phyloP scores from a whole-genome alignment of 768 basidiomycete genomes.

The Lactifluus pinguis region DNA sequence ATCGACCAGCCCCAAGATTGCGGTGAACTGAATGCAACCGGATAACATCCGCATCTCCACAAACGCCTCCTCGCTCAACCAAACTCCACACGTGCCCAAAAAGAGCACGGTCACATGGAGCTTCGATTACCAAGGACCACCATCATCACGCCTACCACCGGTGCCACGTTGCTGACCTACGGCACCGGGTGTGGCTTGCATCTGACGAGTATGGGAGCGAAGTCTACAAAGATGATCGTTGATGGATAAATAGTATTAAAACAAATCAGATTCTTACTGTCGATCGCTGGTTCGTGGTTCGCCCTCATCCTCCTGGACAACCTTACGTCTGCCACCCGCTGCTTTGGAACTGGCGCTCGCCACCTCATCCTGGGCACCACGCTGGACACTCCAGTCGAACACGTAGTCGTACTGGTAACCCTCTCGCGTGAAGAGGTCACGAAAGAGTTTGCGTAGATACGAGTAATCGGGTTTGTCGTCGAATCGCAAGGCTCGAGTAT shows the following conservation, averaged over 20 bases:
- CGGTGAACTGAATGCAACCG: constrained; percentile 27
- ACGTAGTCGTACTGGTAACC: constrained; percentile 99
- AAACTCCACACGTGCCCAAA: constrained; percentile 35
- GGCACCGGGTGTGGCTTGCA: constrained; percentile 45
- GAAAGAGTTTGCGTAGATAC: constrained; percentile 98
- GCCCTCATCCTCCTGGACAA: constrained; percentile 70
- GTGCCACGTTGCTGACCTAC: constrained; percentile 36
- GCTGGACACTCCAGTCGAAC: constrained; percentile 96
- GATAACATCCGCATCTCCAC: constrained; percentile 27
- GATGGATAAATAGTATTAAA: constrained; percentile 12
- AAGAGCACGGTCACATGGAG: constrained; percentile 19
- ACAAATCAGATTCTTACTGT: constrained; percentile 49
- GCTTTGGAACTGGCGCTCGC: constrained; percentile 55
- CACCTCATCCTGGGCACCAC: constrained; percentile 57
- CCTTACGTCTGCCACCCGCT: constrained; percentile 59
- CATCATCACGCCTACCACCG: constrained; percentile 35
- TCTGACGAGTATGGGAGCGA: constrained; percentile 80
- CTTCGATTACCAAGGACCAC: constrained; percentile 39
- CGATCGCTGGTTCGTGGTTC: constrained; percentile 75
- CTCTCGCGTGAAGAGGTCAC: constrained; percentile 93
- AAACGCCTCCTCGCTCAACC: constrained; percentile 38
- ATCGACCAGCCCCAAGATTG: constrained; percentile 31
- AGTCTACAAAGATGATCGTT: constrained; percentile 41
- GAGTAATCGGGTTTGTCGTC: constrained; percentile 99
- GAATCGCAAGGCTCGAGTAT: constrained; percentile 96